phyloP scores from a whole-genome alignment of 176 grass and related monocot genomes.

The Melocanna baccifera region DNA sequence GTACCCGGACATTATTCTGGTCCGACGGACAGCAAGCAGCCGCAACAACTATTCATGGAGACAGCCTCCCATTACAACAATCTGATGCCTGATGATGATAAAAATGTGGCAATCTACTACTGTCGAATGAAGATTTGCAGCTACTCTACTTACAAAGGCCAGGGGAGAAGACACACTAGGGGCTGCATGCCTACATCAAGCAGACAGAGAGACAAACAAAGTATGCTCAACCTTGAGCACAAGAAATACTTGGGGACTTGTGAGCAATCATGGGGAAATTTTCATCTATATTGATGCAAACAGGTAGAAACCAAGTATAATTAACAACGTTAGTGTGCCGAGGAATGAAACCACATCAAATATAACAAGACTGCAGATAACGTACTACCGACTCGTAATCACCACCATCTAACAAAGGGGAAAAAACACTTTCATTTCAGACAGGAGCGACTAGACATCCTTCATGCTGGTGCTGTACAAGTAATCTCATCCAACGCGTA shows the following conservation, averaged over 20 bases:
- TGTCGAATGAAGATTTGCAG: too few species aligned
- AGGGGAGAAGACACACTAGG: too few species aligned
- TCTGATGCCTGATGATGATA: too few species aligned
- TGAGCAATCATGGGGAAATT: not conserved
- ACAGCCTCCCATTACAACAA: too few species aligned
- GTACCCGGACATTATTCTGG: too few species aligned
- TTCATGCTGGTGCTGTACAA: constrained; percentile 24
- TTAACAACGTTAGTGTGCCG: not conserved
- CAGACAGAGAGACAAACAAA: too few species aligned
- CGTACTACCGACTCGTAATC: not conserved
- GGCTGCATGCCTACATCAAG: too few species aligned
- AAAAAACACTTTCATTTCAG: not conserved
- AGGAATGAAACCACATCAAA: not conserved
- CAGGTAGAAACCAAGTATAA: not conserved
- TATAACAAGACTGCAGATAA: not conserved
- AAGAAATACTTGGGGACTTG: not conserved
- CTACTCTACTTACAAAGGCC: too few species aligned
- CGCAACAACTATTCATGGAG: too few species aligned
- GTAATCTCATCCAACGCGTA: not conserved
- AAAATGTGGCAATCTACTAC: too few species aligned
- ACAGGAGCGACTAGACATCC: not conserved
- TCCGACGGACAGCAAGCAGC: too few species aligned
- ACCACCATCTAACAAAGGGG: not conserved
- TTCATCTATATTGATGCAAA: not conserved
- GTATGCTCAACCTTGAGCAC: not conserved